Conservation (phyloP, 1,139 yeast genomes). For the Debaryomycetaceae sp. region DNA sequence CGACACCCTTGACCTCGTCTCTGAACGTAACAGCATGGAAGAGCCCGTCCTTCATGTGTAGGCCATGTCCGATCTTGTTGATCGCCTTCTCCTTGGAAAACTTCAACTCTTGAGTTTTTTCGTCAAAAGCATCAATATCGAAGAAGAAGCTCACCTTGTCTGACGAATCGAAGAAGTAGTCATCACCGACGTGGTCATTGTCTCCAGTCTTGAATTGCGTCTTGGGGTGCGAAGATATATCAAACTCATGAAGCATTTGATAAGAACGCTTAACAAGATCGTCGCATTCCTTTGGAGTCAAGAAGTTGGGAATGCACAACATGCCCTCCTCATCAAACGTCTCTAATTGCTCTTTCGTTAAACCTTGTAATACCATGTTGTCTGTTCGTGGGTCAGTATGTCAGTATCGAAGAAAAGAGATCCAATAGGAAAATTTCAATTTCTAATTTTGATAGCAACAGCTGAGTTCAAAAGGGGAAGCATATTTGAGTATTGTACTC, state of each 20-base stretch:
- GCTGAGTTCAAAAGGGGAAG: not conserved
- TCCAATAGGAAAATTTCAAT: not conserved
- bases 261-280: conserved; percentile 42
- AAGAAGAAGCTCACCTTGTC: conserved; percentile 70
- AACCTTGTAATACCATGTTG: conserved; percentile 1
- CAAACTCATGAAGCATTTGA: conserved; percentile 45
- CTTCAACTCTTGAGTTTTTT: conserved; percentile 41
- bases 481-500: no score
- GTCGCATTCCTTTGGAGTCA: conserved; percentile 37
- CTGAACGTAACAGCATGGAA: conserved; percentile 53
- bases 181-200: conserved; percentile 68
- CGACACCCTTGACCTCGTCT: conserved; percentile 48
- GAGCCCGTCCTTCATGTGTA: conserved; percentile 52
- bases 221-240: conserved; percentile 59
- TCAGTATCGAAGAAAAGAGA: not conserved
- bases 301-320: conserved; percentile 56
- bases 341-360: conserved; percentile 39
- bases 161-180: conserved; percentile 65
- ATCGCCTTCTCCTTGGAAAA: conserved; percentile 57
- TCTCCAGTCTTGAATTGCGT: conserved; percentile 69
- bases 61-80: conserved; percentile 78
- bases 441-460: not conserved
- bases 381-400: no score
- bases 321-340: conserved; percentile 57
- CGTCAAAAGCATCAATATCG: conserved; percentile 67